Evolutionary conservation across 2,329 filamentous ascomycete genomes (phyloP).

Genomic region (Ceratocystis harringtonii): DNA sequence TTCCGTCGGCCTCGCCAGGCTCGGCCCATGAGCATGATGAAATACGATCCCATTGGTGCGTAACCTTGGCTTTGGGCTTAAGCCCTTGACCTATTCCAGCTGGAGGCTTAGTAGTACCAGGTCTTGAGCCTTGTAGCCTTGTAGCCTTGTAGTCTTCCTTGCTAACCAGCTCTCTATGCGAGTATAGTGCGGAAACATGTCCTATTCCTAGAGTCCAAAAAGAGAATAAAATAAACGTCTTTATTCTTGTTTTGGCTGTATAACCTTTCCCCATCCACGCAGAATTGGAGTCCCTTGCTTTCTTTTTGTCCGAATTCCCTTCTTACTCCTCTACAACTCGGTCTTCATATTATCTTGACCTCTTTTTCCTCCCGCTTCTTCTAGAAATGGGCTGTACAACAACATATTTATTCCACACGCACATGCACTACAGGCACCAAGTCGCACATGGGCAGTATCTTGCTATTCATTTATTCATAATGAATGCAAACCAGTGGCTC

Average conservation of each 20-base stretch:
- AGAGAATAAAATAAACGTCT: slow-evolving; percentile 43
- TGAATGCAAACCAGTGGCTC: not conserved
- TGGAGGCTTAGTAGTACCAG: too few relatives aligned
- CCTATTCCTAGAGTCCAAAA: slow-evolving; percentile 85
- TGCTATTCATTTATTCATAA: not conserved
- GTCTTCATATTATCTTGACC: not conserved
- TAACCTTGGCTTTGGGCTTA: not conserved
- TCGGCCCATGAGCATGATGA: slow-evolving; percentile 86
- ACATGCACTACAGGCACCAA: not conserved
- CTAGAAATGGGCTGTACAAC: slow-evolving; percentile 1
- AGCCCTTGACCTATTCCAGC: not conserved
- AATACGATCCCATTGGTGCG: slow-evolving; percentile 92
- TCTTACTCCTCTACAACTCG: slow-evolving; percentile 17
- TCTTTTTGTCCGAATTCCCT: slow-evolving; percentile 7
- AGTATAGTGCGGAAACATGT: slow-evolving; percentile 77
- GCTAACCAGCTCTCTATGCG: not conserved
- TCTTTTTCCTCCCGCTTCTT: not conserved
- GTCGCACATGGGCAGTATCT: not conserved
- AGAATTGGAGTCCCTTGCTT: not conserved
- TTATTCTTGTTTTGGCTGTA: slow-evolving; percentile 5
- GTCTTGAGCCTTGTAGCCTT: too few relatives aligned
- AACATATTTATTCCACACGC: not conserved
- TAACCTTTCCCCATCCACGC: not conserved
- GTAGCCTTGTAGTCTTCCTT: slow-evolving; percentile 4
- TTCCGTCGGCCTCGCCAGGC: slow-evolving; percentile 68